Evolutionary conservation across 2,329 filamentous ascomycete species (phyloP), one percentile per base, ranked within the genome.

Genomic region (Botrytis pseudocinerea): DNA sequence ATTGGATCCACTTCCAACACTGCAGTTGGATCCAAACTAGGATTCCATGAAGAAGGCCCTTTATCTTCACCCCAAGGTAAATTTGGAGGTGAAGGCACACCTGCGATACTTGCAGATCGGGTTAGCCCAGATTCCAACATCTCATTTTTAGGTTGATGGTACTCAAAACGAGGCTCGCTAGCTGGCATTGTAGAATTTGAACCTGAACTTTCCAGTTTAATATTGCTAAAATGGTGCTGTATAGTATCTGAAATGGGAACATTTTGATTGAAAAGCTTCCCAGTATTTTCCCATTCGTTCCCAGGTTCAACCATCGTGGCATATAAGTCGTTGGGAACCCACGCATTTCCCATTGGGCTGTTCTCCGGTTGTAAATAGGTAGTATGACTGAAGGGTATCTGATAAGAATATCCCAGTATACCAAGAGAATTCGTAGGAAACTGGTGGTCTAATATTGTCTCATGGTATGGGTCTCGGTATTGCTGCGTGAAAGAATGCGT

Each of bases 321-420:
- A n/a, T 79, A 78, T 57, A 79, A 76, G 44, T 78, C 77, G 40
- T 74, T 73, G 3, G 76, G 78, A 35, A 76, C 78, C 77, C 77
- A 77, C 4, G 76, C 73, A 68, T 76, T 74, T 9, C 51, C 70
- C 12, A 68, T 38, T 18, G 68, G 63, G 4, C 28, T 65, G 10
- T 71, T 46, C 38, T 73, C 72, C 12, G 75, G 69, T 22, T 75
- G 74, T 32, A 60, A 35, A 46, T 60, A 46, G 14, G 70, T 28
- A 28, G 32, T 32, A 28, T 68, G 54, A 20, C 35, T 65, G 42
- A 63, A 68, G 8, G 35, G 48, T n/a, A 59, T 40, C 7, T 57
- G 54, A 32, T 42, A 42, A 5, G 70, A 44, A 35, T 68, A 48
- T 22, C 59, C 70, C 46, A 28, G 20, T 20, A 65, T 32, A 44